A percentile compares a stretch with the other conserved stretches of the same genome.
These are phyloP conservation scores for Eruca vesicaria DNA, from an alignment of 441 rosid genomes.

Conservation along the genomic window DNA sequence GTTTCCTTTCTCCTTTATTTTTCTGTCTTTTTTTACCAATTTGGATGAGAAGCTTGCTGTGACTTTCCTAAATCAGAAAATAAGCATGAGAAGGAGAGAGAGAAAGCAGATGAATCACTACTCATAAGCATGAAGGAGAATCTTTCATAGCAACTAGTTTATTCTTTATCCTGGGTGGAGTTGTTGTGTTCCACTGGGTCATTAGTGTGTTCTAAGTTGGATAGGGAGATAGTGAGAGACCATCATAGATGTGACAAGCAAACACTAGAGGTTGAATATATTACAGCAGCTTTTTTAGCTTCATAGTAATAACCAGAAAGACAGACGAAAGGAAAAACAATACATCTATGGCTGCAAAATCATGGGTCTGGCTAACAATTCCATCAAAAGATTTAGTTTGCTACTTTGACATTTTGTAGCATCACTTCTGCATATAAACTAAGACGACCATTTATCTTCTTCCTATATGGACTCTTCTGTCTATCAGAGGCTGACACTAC, in stretches of 20 bases:
- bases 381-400: constrained; percentile 8
- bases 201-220: background rate
- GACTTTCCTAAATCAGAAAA: constrained; percentile 32
- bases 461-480: constrained; percentile 6
- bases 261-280: background rate
- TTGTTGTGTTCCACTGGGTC: background rate
- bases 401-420: constrained; percentile 9
- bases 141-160: background rate
- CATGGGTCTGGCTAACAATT: constrained; percentile 24
- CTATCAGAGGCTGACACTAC: constrained; percentile 18
- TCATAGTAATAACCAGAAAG: background rate
- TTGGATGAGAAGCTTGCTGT: constrained; percentile 18
- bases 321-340: background rate
- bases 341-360: constrained; percentile 31
- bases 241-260: constrained; percentile 11
- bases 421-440: constrained; percentile 22
- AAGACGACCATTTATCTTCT: constrained; percentile 22
- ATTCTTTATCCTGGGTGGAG: constrained; percentile 5
- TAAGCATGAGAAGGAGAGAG: constrained; percentile 16
- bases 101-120: background rate
- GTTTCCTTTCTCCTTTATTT: constrained; percentile 2
- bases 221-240: background rate
- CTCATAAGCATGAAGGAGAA: constrained; percentile 6
- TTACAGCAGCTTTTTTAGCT: constrained; percentile 19
- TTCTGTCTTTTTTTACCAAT: constrained; percentile 5